Conservation (phyloP, 176 grass and related monocot genomes). For the Chrysopogon serrulatus region DNA sequence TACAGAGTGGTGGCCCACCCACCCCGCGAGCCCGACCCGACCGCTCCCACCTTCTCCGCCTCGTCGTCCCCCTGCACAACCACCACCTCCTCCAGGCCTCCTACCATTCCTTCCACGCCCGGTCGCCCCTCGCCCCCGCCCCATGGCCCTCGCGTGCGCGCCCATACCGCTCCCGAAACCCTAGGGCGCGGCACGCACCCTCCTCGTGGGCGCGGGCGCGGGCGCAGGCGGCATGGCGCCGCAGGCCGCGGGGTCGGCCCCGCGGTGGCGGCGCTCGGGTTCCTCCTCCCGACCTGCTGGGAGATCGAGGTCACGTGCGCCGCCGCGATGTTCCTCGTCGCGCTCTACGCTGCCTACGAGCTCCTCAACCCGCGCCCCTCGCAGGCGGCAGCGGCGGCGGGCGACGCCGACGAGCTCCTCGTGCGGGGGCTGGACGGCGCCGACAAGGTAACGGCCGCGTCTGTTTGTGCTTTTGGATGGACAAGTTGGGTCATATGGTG, state of each 20-base stretch:
- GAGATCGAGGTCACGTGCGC: constrained; percentile 88
- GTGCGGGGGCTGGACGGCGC: constrained; percentile 6
- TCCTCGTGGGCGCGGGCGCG: background rate
- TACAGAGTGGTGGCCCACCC: background rate
- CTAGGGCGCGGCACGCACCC: constrained; percentile 24
- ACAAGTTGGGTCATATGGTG: background rate
- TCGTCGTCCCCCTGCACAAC: constrained; percentile 17
- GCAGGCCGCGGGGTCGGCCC: constrained; percentile 3
- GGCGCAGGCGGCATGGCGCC: constrained; percentile 1
- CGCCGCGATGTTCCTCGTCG: constrained; percentile 59
- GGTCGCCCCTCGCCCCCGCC: background rate
- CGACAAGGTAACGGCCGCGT: constrained; percentile 40
- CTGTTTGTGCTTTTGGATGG: background rate
- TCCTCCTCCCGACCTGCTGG: constrained; percentile 81
- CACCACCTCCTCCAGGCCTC: constrained; percentile 17
- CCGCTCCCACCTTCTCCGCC: constrained; percentile 38
- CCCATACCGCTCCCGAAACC: constrained; percentile 28
- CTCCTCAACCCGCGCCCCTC: constrained; percentile 25
- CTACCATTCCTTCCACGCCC: background rate
- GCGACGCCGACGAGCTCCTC: background rate
- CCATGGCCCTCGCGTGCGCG: constrained; percentile 26
- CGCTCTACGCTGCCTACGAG: constrained; percentile 58
- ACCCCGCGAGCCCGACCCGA: background rate
- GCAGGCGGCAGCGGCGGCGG: background rate
- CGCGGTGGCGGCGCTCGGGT: constrained; percentile 38